phyloP scores from a whole-genome alignment of 1,139 yeast genomes.

The Blastobotrys capitulatus region DNA sequence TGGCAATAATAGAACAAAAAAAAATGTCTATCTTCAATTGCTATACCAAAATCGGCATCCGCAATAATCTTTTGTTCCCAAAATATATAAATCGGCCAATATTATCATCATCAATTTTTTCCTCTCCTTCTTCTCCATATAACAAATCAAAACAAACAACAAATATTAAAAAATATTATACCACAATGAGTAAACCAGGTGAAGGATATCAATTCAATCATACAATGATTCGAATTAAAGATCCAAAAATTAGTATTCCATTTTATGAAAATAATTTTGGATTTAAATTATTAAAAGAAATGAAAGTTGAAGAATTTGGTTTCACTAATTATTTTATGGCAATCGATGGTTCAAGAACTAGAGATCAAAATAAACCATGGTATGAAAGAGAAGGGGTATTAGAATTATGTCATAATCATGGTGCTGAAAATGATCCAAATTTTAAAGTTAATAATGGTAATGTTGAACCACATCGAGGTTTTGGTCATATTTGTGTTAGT shows the following conservation, averaged over 20 bases:
- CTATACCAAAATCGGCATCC: no score
- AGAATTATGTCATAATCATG: slow-evolving; percentile 80
- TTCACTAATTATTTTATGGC: slow-evolving; percentile 68
- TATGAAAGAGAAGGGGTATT: slow-evolving; percentile 69
- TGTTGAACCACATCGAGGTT: slow-evolving; percentile 77
- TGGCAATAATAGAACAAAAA: no score
- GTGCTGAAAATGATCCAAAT: slow-evolving; percentile 55
- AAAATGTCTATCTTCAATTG: no score
- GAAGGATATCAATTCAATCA: slow-evolving; percentile 27
- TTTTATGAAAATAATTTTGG: slow-evolving; percentile 78
- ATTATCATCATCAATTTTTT: not conserved
- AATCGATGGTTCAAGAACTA: slow-evolving; percentile 45
- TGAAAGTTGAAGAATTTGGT: slow-evolving; percentile 50
- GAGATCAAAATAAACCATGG: slow-evolving; percentile 44
- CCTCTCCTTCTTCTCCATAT: not conserved
- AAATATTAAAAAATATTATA: not conserved
- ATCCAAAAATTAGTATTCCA: slow-evolving; percentile 64
- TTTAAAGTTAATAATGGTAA: slow-evolving; percentile 76
- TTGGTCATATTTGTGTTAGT: slow-evolving; percentile 87
- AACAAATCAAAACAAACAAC: not conserved
- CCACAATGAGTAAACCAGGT: not conserved
- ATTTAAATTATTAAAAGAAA: slow-evolving; percentile 52
- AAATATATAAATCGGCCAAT: no score
- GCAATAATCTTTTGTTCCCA: no score
- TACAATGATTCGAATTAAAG: slow-evolving; percentile 67